Conservation (phyloP, 2,329 filamentous ascomycete species). For the Stagonosporopsis vannaccii region DNA sequence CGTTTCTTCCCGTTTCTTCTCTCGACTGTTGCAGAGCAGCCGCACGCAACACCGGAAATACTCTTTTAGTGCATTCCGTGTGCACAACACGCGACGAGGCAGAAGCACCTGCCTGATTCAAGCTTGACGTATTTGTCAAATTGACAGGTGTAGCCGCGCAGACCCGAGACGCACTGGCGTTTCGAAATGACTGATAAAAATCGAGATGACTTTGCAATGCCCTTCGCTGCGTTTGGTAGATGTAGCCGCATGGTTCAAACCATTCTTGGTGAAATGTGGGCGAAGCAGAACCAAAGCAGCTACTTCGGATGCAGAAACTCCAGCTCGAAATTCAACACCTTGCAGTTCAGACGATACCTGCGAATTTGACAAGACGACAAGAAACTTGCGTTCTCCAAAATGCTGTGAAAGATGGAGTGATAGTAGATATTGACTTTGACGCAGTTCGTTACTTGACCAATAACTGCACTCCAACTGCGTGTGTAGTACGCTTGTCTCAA, state of each 20-base stretch:
- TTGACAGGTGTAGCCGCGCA: neutral
- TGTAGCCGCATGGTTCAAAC: neutral
- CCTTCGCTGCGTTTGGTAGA: neutral
- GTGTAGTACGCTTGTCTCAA: neutral
- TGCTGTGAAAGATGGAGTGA: neutral
- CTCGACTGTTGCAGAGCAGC: constrained; percentile 6
- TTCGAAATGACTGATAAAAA: neutral
- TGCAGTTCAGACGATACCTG: neutral
- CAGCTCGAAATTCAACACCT: neutral
- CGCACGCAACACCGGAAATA: constrained; percentile 4
- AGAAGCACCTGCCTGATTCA: neutral
- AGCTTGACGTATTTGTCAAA: neutral
- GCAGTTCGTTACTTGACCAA: neutral
- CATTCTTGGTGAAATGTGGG: no score
- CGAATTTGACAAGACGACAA: no score
- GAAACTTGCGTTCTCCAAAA: neutral
- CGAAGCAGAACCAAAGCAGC: no score
- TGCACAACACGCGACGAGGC: neutral
- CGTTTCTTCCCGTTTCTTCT: constrained; percentile 12
- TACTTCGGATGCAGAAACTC: neutral
- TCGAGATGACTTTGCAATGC: neutral
- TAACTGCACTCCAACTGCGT: neutral
- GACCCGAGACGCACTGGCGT: no score
- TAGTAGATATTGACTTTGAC: no score
- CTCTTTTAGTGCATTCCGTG: neutral